Evolutionary conservation across 208 protist genomes (phyloP).

Genomic region (Trypanosoma cruzi): DNA sequence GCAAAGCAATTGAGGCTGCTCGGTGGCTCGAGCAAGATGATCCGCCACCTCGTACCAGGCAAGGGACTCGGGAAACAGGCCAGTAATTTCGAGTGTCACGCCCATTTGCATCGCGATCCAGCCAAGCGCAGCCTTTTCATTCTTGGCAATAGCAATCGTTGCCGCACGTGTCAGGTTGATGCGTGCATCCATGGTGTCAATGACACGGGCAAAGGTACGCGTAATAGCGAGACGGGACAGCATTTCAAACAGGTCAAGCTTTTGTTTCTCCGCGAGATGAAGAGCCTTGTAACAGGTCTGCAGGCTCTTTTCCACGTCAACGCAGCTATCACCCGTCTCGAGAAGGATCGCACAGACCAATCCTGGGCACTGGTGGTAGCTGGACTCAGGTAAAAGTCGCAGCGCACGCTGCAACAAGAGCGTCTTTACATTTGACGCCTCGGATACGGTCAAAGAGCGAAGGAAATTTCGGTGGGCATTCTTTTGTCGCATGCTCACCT

Average conservation of each 20-base stretch:
- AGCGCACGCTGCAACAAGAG: constrained; percentile 50
- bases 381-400: constrained; percentile 20
- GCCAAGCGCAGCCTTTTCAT: constrained; percentile 41
- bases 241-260: constrained; percentile 39
- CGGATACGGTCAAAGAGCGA: constrained; percentile 37
- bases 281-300: constrained; percentile 44
- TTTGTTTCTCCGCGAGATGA: constrained; percentile 33
- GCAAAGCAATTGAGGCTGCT: constrained; percentile 43
- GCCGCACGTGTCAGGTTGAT: constrained; percentile 41
- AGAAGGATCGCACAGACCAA: constrained; percentile 51
- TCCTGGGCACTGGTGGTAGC: constrained; percentile 33
- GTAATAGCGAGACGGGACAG: constrained; percentile 50
- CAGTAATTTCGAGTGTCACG: constrained; percentile 55
- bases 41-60: constrained; percentile 44
- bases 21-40: constrained; percentile 32
- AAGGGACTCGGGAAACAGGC: constrained; percentile 43
- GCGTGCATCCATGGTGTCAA: constrained; percentile 46
- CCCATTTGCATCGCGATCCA: constrained; percentile 61
- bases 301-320: constrained; percentile 49
- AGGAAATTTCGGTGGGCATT: constrained; percentile 29
- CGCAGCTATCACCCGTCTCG: constrained; percentile 46
- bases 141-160: constrained; percentile 31
- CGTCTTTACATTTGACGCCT: constrained; percentile 41
- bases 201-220: constrained; percentile 47
- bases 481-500: constrained; percentile 7